Conservation (phyloP, 768 basidiomycete genomes). For the Amanita fuliginea region DNA sequence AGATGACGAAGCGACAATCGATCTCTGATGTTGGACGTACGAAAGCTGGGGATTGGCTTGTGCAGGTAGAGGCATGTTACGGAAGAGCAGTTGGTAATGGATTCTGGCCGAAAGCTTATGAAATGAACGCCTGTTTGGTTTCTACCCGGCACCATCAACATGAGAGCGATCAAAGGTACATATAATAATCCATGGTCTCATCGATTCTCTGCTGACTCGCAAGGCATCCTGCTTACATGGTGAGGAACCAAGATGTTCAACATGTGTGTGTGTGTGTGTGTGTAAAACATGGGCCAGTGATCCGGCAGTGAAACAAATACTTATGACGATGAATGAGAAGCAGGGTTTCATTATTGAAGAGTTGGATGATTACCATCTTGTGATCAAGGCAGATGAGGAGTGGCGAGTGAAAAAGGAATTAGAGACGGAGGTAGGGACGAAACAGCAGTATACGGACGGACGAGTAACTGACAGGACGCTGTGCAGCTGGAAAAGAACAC, state of each 20-base stretch:
- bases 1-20: too few species aligned
- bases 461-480: not conserved
- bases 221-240: conserved; percentile 45
- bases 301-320: conserved; percentile 82
- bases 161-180: conserved; percentile 60
- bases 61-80: not conserved
- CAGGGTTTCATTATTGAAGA: conserved; percentile 80
- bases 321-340: conserved; percentile 73
- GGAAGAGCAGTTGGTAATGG: too few species aligned
- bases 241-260: conserved; percentile 15
- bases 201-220: not conserved
- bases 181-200: conserved; percentile 3
- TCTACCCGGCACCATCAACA: conserved; percentile 13
- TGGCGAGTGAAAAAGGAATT: conserved; percentile 61
- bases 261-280: not conserved
- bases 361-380: conserved; percentile 71
- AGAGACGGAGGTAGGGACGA: conserved; percentile 55
- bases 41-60: too few species aligned
- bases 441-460: not conserved
- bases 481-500: conserved; percentile 79
- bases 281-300: conserved; percentile 36
- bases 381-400: conserved; percentile 78
- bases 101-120: not conserved
- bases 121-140: not conserved
- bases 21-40: too few species aligned